Evolutionary conservation across 805 yeast species (phyloP), one percentile per base, ranked within the genome.

Genomic region (Nakazawaea ernobii): DNA sequence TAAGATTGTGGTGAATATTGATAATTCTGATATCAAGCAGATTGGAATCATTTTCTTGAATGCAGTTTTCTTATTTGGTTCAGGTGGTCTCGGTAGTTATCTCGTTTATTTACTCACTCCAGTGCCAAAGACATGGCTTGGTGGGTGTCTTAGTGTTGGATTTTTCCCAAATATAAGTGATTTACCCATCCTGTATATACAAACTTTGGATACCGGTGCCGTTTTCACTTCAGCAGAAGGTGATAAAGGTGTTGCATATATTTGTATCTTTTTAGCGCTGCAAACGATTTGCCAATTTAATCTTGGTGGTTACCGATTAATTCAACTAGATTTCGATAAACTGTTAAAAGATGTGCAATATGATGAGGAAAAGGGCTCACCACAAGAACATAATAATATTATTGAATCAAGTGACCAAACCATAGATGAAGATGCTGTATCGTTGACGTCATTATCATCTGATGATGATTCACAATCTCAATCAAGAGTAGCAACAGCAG

Each of bases 101-200:
- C 6, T 77, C 0, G 64, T 73, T 0, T 67, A 75, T 28, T 53
- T 72, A 24, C 55, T 72, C 1, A 73, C 87, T 2, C 80, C 80
- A 5, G 77, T 79, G 5, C 95, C 96, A 3, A 75, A 73, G 49
- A 65, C 75, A 35, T 88, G 95, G 92, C 66, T 74, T 26, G 94
- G 95, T 45, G 95, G 96, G 0, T 59, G 84, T 15, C 52, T 84
- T 6, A 74, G 83, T 28, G 88, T 86, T 8, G 89, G 92, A 0
- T 68, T 85, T 29, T 79, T 87, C 58, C 91, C 90, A 39, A 88
- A 88, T 58, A 80, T 84, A 39, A 79, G 90, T 13, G 96, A 88
- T 65, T 70, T 88, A 48, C 96, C 96, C 0, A 85, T 88, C 54
- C 95, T 96, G 0, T 89, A 88, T 55, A 61, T 82, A 33, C 88